Evolutionary conservation across 306 rosid species (phyloP).

Genomic region (Vachellia pachyceras): DNA sequence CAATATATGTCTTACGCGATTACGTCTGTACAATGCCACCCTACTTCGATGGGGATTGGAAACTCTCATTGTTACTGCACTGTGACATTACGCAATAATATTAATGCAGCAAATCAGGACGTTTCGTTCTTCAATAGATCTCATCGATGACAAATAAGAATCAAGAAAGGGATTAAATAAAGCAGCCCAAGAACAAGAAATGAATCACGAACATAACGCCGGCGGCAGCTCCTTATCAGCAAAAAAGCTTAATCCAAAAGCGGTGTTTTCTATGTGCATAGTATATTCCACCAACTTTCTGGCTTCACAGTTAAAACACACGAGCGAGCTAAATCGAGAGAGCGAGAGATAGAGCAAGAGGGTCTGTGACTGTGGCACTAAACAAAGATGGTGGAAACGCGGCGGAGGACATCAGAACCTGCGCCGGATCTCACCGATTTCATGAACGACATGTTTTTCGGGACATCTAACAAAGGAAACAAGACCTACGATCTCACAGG

Average conservation of each 20-base stretch:
- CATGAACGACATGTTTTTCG: constrained; percentile 88
- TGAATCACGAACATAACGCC: background rate
- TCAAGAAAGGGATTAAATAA: background rate
- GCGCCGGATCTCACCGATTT: constrained; percentile 82
- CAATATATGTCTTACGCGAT: no score
- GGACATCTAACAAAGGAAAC: constrained; percentile 36
- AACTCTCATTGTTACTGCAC: background rate
- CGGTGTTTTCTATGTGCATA: background rate
- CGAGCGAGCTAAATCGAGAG: no score
- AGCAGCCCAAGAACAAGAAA: constrained; percentile 1
- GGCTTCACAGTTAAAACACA: background rate
- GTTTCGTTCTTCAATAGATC: background rate
- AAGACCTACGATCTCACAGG: constrained; percentile 68
- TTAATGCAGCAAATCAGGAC: background rate
- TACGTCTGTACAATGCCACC: background rate
- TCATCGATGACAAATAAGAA: background rate
- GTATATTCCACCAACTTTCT: background rate
- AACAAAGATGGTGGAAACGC: no score
- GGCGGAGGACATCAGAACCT: no score
- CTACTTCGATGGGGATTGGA: background rate
- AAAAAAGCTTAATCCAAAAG: background rate
- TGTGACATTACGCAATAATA: background rate
- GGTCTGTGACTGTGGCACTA: constrained; percentile 41
- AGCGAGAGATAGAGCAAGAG: constrained; percentile 43
- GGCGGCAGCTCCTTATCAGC: background rate